These are phyloP conservation scores for Fonsecaea nubica DNA, from an alignment of 2,329 filamentous ascomycete species.

Conservation along the genomic window DNA sequence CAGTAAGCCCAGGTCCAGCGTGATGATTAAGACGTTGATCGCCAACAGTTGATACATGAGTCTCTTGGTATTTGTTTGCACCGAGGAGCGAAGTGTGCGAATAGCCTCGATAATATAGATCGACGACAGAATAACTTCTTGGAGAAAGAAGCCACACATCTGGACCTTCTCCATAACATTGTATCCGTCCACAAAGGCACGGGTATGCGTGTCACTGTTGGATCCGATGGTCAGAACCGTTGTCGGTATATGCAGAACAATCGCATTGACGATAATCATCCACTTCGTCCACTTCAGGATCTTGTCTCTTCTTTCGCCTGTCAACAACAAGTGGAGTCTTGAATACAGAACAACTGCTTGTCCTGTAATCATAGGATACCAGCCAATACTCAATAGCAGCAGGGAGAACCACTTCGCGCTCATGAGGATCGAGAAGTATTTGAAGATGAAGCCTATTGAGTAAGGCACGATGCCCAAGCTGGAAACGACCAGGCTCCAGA, in stretches of 20 bases:
- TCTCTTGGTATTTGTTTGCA: slow-evolving; percentile 50
- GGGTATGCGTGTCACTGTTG: slow-evolving; percentile 41
- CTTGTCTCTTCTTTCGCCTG: slow-evolving; percentile 44
- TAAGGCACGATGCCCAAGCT: slow-evolving; percentile 54
- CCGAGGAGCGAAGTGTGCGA: slow-evolving; percentile 57
- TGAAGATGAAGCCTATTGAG: slow-evolving; percentile 56
- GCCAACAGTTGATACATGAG: slow-evolving; percentile 58
- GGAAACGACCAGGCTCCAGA: slow-evolving; percentile 57
- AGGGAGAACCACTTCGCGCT: slow-evolving; percentile 47
- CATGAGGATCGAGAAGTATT: slow-evolving; percentile 51
- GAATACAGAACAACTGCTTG: slow-evolving; percentile 59
- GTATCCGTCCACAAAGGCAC: slow-evolving; percentile 47
- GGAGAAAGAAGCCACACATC: slow-evolving; percentile 63
- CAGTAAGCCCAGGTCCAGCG: slow-evolving; percentile 54
- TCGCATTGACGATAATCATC: slow-evolving; percentile 56
- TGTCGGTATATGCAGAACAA: slow-evolving; percentile 54
- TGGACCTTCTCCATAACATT: slow-evolving; percentile 62
- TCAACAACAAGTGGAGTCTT: slow-evolving; percentile 55
- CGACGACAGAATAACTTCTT: slow-evolving; percentile 61
- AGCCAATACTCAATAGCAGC: slow-evolving; percentile 54
- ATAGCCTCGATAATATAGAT: slow-evolving; percentile 63
- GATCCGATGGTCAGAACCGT: slow-evolving; percentile 55
- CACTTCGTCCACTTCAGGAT: slow-evolving; percentile 50
- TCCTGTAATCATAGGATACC: slow-evolving; percentile 57
- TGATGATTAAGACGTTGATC: slow-evolving; percentile 58